Evolutionary conservation across 257 asterid species (phyloP), one percentile per base, ranked within the genome.

Genomic region (Coffea canephora): DNA sequence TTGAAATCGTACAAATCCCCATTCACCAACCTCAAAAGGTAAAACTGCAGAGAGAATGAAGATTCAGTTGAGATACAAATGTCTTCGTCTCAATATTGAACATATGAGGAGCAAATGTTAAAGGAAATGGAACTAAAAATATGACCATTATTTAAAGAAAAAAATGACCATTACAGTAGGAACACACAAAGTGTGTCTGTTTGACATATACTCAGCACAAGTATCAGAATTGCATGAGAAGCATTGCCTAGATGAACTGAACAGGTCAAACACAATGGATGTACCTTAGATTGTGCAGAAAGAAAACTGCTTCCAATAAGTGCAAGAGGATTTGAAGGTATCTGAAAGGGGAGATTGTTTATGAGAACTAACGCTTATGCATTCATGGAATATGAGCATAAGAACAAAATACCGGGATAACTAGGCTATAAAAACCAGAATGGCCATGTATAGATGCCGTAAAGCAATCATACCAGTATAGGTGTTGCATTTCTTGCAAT

Each of bases 401-500:
- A 45, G 6, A 77, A 52, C 57, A 59, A 78, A 34, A 64, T 69
- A 54, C 4, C 15, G 43, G 18, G 18, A 57, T 41, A 64, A 77
- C 61, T n/a, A 61, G 75, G 72, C 59, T 4, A 18, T n/a, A 61
- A 65, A 18, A 81, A 57, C 77, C 66, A 27, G 1, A 61, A 54
- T 52, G 70, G 75, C 31, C 10, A 75, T 52, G 77, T 12, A 46
- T 55, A 77, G 68, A 80, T 45, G 75, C 64, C 27, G 43, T 41
- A 62, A 52, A 66, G 74, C 18, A 73, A 82, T 59, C 89, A 77
- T 89, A 94, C 98, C 94, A 88, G 85, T 70, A 85, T 75, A 3
- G 98, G 99, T 79, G 73, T 66, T 82, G 96, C 97, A 83, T 93
- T 84, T 87, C 89, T 91, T 70, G 91, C 97, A 78, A 94, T 87